phyloP scores from a whole-genome alignment of 345 rosid species.

The Raphanus sativus region DNA sequence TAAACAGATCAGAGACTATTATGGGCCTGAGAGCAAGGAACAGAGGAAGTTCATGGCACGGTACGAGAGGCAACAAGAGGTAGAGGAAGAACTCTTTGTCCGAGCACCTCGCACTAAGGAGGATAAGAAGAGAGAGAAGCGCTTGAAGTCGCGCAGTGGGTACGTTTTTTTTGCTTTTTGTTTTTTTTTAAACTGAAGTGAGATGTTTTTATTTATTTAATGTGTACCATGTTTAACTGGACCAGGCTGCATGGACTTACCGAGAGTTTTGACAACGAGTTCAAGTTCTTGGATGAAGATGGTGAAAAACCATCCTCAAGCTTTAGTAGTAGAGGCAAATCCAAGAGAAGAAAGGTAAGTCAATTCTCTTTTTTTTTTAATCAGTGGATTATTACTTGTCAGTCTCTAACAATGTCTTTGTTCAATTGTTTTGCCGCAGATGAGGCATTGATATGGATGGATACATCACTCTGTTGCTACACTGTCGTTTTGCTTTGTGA shows the following conservation, averaged over 20 bases:
- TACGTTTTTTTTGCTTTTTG: slow-evolving; percentile 38
- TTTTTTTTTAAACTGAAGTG: background rate
- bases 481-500: background rate
- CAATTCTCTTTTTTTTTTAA: background rate
- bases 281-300: slow-evolving; percentile 54
- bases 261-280: slow-evolving; percentile 67
- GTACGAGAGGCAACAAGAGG: slow-evolving; percentile 60
- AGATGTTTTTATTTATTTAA: too few relatives aligned
- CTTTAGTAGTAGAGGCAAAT: slow-evolving; percentile 40
- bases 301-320: slow-evolving; percentile 36
- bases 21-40: slow-evolving; percentile 74
- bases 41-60: slow-evolving; percentile 54
- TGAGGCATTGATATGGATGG: slow-evolving; percentile 29
- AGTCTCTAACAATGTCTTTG: slow-evolving; percentile 11
- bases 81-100: slow-evolving; percentile 78
- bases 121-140: slow-evolving; percentile 73
- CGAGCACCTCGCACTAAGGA: slow-evolving; percentile 69
- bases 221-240: too few relatives aligned
- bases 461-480: background rate
- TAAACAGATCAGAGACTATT: slow-evolving; percentile 63
- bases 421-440: slow-evolving; percentile 15
- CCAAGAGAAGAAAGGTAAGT: slow-evolving; percentile 68
- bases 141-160: slow-evolving; percentile 81
- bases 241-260: slow-evolving; percentile 77
- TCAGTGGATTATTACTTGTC: background rate